These are phyloP conservation scores for Rostrohypoxylon terebratum DNA, from an alignment of 495 filamentous ascomycete species.

Conservation along the genomic window DNA sequence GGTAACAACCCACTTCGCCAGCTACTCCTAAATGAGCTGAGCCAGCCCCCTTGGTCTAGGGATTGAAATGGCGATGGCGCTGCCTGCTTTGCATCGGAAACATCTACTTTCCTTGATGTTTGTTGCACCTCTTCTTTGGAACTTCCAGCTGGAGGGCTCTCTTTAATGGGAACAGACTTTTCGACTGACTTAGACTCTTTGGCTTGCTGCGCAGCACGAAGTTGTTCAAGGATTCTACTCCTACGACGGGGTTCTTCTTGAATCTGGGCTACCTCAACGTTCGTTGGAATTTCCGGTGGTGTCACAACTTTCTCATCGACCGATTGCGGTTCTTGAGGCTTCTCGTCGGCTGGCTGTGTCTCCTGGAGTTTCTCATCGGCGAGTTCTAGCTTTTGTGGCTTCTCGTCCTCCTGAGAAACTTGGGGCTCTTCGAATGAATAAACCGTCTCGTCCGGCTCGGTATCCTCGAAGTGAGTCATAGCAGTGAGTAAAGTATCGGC, in stretches of 20 bases:
- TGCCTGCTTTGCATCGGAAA: not conserved
- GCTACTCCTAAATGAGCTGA: constrained; percentile 7
- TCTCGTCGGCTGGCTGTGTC: not conserved
- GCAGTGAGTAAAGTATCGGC: constrained; percentile 23
- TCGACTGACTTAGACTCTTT: not conserved
- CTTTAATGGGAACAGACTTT: not conserved
- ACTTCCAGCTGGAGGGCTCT: not conserved
- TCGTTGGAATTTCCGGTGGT: not conserved
- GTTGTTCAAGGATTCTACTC: constrained; percentile 4
- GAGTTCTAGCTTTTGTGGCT: not conserved
- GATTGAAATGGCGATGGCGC: not conserved
- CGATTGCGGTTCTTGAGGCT: not conserved
- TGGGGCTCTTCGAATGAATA: constrained; percentile 15
- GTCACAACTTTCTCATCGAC: constrained; percentile 1
- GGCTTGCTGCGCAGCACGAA: not conserved
- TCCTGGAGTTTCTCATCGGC: not conserved
- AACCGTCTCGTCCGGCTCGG: not conserved
- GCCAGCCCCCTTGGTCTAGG: not conserved
- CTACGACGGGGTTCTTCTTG: constrained; percentile 31
- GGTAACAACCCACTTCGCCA: not conserved
- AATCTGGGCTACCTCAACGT: constrained; percentile 4
- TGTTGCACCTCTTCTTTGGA: not conserved
- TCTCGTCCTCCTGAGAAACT: not conserved
- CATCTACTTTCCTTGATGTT: not conserved
- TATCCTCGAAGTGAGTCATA: constrained; percentile 8